Evolutionary conservation across 176 grass and related monocot genomes (phyloP), one percentile per base, ranked within the genome.

Genomic region (Tillandsia leiboldiana): DNA sequence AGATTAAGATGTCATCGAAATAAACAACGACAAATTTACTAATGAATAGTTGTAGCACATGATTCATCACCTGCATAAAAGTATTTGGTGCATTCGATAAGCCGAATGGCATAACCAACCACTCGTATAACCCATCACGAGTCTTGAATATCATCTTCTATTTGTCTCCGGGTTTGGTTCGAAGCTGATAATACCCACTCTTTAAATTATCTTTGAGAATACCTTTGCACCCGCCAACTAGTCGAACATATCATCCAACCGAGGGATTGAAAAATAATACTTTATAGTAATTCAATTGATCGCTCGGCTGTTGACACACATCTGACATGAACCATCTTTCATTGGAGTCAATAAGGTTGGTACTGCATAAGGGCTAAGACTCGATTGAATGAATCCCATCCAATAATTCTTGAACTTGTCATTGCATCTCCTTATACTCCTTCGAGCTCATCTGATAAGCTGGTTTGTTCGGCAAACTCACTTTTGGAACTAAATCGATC

Each of bases 401-500:
- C 10, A 29, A 15, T 3, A 61, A 20, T 3, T 70, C 50, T 26
- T 20, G 9, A 2, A 70, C 70, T 33, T 72, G 51, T 23, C 26
- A 26, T 72, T 72, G 23, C 17, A 72, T 10, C 51, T 72, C 70
- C 17, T 72, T 29, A 6, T 50, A 33, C 11, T 57, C 70, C 22
- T 72, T 6, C 11, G 24, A 52, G 11, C 47, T 42, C 26, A 26
- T 57, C 5, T 23, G 8, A 47, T 72, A 58, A 15, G 51, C 22
- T 47, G 22, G 51, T 10, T 18, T 1, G 13, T 72, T 72, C 47
- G 70, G 51, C 14, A 72, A 6, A 4, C 0, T 1, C 1, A 24
- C 70, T 57, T 52, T 51, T 7, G 22, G 23, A 29, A 72, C 18
- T 10, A 72, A n/a, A n/a, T 72, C 70, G 42, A 72, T 57, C 18